Evolutionary conservation across 257 asterid species (phyloP).

Genomic region (Echium plantagineum): DNA sequence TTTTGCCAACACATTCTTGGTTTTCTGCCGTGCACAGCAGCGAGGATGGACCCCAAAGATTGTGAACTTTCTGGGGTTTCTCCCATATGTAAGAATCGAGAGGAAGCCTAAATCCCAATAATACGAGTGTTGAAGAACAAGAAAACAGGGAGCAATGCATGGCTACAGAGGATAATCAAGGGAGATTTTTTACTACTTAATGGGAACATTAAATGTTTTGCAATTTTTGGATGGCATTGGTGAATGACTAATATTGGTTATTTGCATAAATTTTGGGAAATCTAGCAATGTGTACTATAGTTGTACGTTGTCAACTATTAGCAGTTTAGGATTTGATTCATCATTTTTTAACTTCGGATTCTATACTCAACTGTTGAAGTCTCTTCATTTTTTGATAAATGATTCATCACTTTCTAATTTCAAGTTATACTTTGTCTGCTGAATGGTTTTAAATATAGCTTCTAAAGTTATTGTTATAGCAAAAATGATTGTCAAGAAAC

Average conservation of each 20-base stretch:
- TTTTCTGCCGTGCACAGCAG: conserved; percentile 19
- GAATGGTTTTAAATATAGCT: neutral
- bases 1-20: conserved; percentile 16
- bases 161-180: neutral
- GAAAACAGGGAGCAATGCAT: neutral
- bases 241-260: neutral
- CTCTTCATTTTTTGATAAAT: neutral
- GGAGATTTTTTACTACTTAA: no score
- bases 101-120: conserved; percentile 9
- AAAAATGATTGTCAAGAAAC: no score
- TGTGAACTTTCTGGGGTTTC: conserved; percentile 9
- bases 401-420: neutral
- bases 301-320: neutral
- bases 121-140: neutral
- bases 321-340: neutral
- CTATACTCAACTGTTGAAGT: neutral
- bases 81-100: conserved; percentile 11
- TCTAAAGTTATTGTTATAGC: no score
- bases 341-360: no score
- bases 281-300: neutral
- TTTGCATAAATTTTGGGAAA: neutral
- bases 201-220: neutral
- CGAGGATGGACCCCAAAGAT: conserved; percentile 13
- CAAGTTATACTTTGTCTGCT: neutral
- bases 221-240: neutral